These are phyloP conservation scores for Aspergillus neoniger DNA, from an alignment of 2,329 filamentous ascomycete species.

Conservation along the genomic window DNA sequence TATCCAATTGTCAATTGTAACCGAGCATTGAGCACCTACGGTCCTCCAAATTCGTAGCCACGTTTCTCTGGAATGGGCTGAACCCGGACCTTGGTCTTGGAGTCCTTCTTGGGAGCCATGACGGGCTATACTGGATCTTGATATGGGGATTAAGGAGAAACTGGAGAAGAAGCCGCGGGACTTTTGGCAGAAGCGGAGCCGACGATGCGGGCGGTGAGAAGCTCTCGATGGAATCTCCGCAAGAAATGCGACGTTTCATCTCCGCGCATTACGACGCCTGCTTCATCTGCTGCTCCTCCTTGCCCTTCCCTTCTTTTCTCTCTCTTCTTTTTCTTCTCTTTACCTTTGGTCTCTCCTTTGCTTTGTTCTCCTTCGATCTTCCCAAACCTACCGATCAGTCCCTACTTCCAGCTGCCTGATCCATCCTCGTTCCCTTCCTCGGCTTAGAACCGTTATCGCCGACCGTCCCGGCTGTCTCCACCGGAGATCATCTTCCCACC, in stretches of 20 bases:
- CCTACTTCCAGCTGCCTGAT: background rate
- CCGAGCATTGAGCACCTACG: conserved; percentile 38
- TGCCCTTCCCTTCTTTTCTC: conserved; percentile 3
- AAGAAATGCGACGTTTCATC: conserved; percentile 19
- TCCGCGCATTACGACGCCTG: conserved; percentile 7
- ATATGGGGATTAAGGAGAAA: background rate
- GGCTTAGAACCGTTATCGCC: conserved; percentile 8
- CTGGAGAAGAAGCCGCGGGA: background rate
- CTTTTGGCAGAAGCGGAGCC: conserved; percentile 5
- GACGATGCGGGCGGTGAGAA: conserved; percentile 4
- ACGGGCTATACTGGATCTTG: no score
- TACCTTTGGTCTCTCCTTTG: background rate
- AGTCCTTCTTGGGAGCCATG: conserved; percentile 38
- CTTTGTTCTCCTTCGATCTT: background rate
- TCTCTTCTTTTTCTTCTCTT: background rate
- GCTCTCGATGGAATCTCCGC: background rate
- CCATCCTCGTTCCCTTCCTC: conserved; percentile 1
- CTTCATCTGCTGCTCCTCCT: conserved; percentile 10
- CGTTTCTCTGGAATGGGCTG: conserved; percentile 44
- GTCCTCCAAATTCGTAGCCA: conserved; percentile 52
- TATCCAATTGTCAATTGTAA: background rate
- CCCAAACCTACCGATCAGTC: background rate
- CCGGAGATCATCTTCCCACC: conserved; percentile 17
- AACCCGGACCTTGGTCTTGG: conserved; percentile 33
- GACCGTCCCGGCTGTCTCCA: conserved; percentile 7